Evolutionary conservation across 1,139 yeast species (phyloP).

Genomic region (Nakaseomyces delphensis): DNA sequence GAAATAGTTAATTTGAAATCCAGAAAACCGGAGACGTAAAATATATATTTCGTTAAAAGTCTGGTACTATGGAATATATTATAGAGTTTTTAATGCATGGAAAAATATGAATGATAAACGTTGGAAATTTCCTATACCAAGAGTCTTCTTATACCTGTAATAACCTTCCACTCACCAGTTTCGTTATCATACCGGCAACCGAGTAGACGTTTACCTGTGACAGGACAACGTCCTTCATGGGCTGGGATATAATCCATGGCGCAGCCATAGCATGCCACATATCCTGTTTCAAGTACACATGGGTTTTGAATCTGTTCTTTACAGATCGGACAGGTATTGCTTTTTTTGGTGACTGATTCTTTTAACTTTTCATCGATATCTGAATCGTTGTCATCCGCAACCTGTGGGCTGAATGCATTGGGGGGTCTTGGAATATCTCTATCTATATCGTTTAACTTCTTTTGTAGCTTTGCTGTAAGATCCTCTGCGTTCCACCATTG

Average conservation of each 20-base stretch:
- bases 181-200: slow-evolving; percentile 62
- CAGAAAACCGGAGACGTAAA: background rate
- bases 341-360: slow-evolving; percentile 1
- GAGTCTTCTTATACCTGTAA: slow-evolving; percentile 58
- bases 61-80: background rate
- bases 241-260: slow-evolving; percentile 52
- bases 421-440: slow-evolving; percentile 44
- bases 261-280: slow-evolving; percentile 84
- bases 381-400: slow-evolving; percentile 5
- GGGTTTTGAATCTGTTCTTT: slow-evolving; percentile 59
- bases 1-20: slow-evolving; percentile 13
- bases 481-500: slow-evolving; percentile 95
- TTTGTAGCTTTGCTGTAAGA: slow-evolving; percentile 54
- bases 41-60: background rate
- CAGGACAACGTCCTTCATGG: slow-evolving; percentile 76
- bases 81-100: background rate
- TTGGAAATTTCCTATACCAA: slow-evolving; percentile 38
- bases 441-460: slow-evolving; percentile 42
- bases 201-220: slow-evolving; percentile 62
- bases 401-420: slow-evolving; percentile 28
- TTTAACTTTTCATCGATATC: slow-evolving; percentile 2
- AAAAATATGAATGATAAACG: background rate
- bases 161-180: slow-evolving; percentile 58
- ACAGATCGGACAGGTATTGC: slow-evolving; percentile 62
- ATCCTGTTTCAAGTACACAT: slow-evolving; percentile 84